A percentile compares a stretch with the other conserved stretches of the same genome.
phyloP scores from a whole-genome alignment of 2,329 filamentous ascomycete species.

The Colletotrichum chrysophilum region DNA sequence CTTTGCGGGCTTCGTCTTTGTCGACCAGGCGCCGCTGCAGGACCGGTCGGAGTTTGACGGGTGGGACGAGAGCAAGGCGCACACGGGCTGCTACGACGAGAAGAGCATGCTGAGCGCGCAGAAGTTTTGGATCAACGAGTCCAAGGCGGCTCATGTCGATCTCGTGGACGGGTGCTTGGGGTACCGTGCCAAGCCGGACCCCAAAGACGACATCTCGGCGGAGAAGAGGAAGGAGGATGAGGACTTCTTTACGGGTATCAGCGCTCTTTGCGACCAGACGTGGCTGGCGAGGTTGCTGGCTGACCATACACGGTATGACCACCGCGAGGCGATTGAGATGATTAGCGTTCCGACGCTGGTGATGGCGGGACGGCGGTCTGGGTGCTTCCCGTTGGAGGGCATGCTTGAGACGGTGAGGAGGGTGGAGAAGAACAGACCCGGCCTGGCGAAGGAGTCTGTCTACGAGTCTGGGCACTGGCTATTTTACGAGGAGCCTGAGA shows the following conservation, averaged over 20 bases:
- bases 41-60: conserved; percentile 34
- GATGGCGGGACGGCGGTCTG: conserved; percentile 38
- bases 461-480: conserved; percentile 45
- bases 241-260: conserved; percentile 39
- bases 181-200: conserved; percentile 33
- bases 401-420: conserved; percentile 39
- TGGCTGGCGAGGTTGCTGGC: conserved; percentile 43
- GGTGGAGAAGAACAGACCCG: conserved; percentile 26
- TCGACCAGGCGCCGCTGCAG: conserved; percentile 46
- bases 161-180: conserved; percentile 40
- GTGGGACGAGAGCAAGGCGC: conserved; percentile 36
- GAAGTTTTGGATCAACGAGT: conserved; percentile 26
- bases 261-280: conserved; percentile 35
- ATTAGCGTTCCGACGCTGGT: conserved; percentile 39
- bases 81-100: conserved; percentile 43
- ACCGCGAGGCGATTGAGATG: conserved; percentile 42
- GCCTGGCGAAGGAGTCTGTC: conserved; percentile 30
- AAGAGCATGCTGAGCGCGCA: conserved; percentile 36
- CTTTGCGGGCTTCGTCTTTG: conserved; percentile 39
- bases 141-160: conserved; percentile 29
- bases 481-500: conserved; percentile 43
- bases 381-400: conserved; percentile 43
- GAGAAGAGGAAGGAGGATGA: conserved; percentile 32
- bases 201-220: conserved; percentile 26
- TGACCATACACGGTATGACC: conserved; percentile 46